Conservation (phyloP, 805 yeast genomes). For the Ogataea paraovalis region DNA sequence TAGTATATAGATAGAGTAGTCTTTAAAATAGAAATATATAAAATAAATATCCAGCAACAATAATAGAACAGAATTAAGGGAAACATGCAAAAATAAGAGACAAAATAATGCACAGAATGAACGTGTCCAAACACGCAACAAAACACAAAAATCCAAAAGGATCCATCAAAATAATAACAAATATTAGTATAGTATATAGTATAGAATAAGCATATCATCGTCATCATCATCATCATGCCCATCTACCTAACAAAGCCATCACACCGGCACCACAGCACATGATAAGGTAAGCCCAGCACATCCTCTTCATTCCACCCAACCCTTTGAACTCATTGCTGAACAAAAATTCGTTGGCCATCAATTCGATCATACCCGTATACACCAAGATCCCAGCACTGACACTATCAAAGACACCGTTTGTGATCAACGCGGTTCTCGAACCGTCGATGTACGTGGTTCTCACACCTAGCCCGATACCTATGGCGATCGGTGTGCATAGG, state of each 20-base stretch:
- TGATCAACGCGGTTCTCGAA: conserved; percentile 50
- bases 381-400: conserved; percentile 71
- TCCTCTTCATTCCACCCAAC: conserved; percentile 40
- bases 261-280: conserved; percentile 59
- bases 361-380: conserved; percentile 70
- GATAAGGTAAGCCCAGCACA: conserved; percentile 43
- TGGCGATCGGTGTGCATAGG: conserved; percentile 64
- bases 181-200: not conserved
- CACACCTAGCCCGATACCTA: conserved; percentile 73
- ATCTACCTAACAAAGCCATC: conserved; percentile 70
- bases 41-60: not conserved
- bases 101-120: not conserved
- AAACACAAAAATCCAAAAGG: not conserved
- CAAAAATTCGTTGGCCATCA: conserved; percentile 70
- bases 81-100: not conserved
- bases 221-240: conserved; percentile 43
- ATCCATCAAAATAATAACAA: not conserved
- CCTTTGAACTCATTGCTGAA: conserved; percentile 58
- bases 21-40: not conserved
- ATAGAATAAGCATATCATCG: not conserved
- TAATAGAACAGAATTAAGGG: too few relatives aligned
- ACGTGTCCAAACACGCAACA: not conserved
- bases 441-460: conserved; percentile 54
- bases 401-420: conserved; percentile 68
- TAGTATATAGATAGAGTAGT: too few relatives aligned